phyloP scores from a whole-genome alignment of 2,329 filamentous ascomycete species.

The Neofusicoccum parvum region DNA sequence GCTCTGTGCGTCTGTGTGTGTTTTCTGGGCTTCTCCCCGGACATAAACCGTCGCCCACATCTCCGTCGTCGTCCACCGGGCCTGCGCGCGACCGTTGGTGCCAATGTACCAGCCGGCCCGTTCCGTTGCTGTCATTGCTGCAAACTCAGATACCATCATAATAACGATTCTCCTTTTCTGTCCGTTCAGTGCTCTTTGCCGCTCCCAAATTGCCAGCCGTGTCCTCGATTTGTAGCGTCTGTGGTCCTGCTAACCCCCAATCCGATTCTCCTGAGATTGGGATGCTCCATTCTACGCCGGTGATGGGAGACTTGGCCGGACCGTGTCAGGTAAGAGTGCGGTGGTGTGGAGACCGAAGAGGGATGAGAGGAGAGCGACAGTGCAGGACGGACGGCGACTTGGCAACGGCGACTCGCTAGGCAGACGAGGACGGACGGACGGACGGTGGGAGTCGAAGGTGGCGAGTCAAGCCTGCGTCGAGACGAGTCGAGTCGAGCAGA shows the following conservation, averaged over 20 bases:
- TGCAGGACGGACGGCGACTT: background rate
- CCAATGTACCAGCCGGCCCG: background rate
- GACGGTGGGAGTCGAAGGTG: background rate
- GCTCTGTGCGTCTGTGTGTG: too few species aligned
- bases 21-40: background rate
- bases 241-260: background rate
- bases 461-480: background rate
- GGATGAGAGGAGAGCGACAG: background rate
- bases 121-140: background rate
- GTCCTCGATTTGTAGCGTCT: background rate
- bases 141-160: constrained; percentile 1
- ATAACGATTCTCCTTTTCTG: background rate
- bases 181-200: background rate
- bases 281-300: background rate
- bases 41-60: background rate
- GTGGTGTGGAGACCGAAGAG: background rate
- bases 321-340: background rate
- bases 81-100: background rate
- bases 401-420: too few species aligned
- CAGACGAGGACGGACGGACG: too few species aligned
- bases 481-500: too few species aligned
- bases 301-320: background rate
- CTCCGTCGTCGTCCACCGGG: background rate
- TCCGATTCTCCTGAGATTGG: background rate
- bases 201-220: background rate